Base-by-base conservation (phyloP, 345 rosid genomes). In the Arabis hirsuta region DNA sequence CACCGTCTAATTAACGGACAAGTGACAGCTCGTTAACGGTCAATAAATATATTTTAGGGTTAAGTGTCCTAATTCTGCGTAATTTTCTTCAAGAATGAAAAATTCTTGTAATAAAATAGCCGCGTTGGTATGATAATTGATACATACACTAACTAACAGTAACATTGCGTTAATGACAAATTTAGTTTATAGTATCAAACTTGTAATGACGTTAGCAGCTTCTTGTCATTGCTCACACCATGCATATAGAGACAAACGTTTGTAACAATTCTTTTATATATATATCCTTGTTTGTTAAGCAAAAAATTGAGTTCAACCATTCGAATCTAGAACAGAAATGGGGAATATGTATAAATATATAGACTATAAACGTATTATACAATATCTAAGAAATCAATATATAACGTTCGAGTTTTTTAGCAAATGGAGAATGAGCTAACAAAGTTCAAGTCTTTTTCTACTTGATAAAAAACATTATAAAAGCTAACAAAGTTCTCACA, bases 191-290 rank as follows among this genome's bases (percentile, higher is more conserved):
- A 34, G 9, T 34, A 39, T 52, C 6, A 34, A 53, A 41, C 29
- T 27, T 19, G 71, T 53, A 54, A 29, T 32, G 44, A 67, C 55
- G 32, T 19, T 19, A 55, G 39, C 45, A 65, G 20, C 38, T 54
- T 67, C 11, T 12, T 43, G 52, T 67, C 72, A 67, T 67, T 55
- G 72, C 62, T 54, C 19, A 55, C 53, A 9, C 42, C 43, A 42
- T 55, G 13, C 14, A 13, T 42, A 26, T 55, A 4, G 41, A 45
- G 27, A 45, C 38, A 45, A 27, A 9, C 31, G n/a, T 38, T n/a
- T 7, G 32, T 20, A 22, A 34, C 34, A 12, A 32, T n/a, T 48
- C 20, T 48, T 65, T 14, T 12, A 7, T 6, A 29, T 5, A 3
- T 29, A 29, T 5, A 3, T 29, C 4, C 36, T 32, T 32, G 36